Percentiles rank a stretch among this genome's conserved stretches.
Conservation (phyloP, 345 rosid species). For the Odontarrhena argentea region DNA sequence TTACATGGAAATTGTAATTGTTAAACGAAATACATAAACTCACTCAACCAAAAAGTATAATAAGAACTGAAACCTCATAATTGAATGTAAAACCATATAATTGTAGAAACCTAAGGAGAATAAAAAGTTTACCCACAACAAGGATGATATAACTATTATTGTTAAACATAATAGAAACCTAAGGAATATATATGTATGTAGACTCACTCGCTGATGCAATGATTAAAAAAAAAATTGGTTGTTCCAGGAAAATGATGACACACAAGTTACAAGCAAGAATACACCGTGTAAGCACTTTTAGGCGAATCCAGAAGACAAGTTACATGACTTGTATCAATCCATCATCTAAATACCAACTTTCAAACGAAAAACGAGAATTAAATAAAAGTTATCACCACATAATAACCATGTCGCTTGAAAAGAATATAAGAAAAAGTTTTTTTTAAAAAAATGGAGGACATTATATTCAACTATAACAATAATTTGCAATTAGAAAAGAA, state of each 20-base stretch:
- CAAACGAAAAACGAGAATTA: neutral
- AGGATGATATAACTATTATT: neutral
- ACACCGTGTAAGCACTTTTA: neutral
- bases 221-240: constrained; percentile 16
- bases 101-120: constrained; percentile 6
- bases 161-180: neutral
- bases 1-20: neutral
- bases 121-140: constrained; percentile 21
- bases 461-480: constrained; percentile 22
- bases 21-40: neutral
- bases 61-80: neutral
- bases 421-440: constrained; percentile 5
- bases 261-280: neutral
- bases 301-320: neutral
- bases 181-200: neutral
- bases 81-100: constrained; percentile 1
- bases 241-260: constrained; percentile 10
- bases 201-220: neutral
- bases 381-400: neutral
- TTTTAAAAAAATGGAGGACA: neutral
- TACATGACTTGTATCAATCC: neutral
- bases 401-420: constrained; percentile 21
- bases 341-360: constrained; percentile 7
- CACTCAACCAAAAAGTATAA: constrained; percentile 7
- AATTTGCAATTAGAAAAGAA: constrained; percentile 18